Evolutionary conservation across 2,329 filamentous ascomycete species (phyloP).

Genomic region (Fusarium verticillioides): DNA sequence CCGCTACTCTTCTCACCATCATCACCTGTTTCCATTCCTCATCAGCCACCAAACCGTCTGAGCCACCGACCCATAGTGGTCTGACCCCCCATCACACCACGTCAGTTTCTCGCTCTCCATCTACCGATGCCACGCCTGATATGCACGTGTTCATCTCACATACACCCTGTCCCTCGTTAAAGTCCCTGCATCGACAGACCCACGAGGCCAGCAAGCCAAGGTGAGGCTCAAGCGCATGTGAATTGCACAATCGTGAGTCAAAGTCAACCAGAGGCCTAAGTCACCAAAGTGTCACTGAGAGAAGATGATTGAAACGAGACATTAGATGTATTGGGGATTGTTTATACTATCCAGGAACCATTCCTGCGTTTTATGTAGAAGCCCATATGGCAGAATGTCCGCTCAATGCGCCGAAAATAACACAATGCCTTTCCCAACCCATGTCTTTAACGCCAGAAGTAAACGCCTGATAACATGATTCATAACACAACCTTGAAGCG

Average conservation of each 20-base stretch:
- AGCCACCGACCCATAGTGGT: slow-evolving; percentile 42
- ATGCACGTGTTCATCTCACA: slow-evolving; percentile 8
- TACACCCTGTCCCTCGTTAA: background rate
- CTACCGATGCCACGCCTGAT: slow-evolving; percentile 27
- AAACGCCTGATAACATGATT: slow-evolving; percentile 45
- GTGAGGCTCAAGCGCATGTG: background rate
- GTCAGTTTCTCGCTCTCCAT: slow-evolving; percentile 17
- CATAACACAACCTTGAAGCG: slow-evolving; percentile 37
- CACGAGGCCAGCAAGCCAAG: slow-evolving; percentile 1
- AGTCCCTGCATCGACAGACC: slow-evolving; percentile 26
- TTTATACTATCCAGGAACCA: slow-evolving; percentile 34
- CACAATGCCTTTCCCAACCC: slow-evolving; percentile 13
- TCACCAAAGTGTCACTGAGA: background rate
- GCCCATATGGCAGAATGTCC: slow-evolving; percentile 28
- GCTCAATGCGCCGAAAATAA: slow-evolving; percentile 33
- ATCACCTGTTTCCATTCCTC: slow-evolving; percentile 4
- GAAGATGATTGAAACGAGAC: background rate
- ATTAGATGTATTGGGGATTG: slow-evolving; percentile 44
- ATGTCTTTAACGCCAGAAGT: slow-evolving; percentile 33
- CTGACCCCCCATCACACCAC: slow-evolving; percentile 33
- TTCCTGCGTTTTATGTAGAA: slow-evolving; percentile 29
- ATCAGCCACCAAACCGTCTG: slow-evolving; percentile 35
- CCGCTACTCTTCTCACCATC: background rate
- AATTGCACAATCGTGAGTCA: background rate
- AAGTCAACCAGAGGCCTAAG: background rate